These are phyloP conservation scores for Chlorella sp. DNA, from an alignment of 139 green algal species.

Conservation along the genomic window DNA sequence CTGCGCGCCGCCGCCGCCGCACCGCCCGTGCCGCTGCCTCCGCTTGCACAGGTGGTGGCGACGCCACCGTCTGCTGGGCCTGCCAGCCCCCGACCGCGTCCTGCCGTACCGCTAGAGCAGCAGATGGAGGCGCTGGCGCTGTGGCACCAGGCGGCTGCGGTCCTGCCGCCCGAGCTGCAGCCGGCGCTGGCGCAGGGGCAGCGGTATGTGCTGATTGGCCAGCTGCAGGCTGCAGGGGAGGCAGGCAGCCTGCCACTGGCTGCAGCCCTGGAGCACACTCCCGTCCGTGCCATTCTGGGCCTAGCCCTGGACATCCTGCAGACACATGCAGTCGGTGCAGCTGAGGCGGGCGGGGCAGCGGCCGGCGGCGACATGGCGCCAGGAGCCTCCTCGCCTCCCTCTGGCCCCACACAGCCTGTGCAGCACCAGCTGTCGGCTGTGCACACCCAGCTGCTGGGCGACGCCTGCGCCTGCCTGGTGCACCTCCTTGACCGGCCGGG, in stretches of 20 bases:
- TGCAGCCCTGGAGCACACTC: conserved; percentile 4
- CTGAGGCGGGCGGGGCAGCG: neutral
- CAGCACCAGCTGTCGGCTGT: neutral
- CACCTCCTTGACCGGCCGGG: conserved; percentile 1
- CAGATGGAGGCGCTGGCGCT: neutral
- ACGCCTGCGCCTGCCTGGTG: neutral
- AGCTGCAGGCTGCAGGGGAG: neutral
- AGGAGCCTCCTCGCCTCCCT: neutral
- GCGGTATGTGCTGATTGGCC: conserved; percentile 8
- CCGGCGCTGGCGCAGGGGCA: neutral
- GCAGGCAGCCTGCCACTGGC: neutral
- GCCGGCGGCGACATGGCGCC: neutral
- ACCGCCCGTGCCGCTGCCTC: neutral
- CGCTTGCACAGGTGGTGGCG: conserved; percentile 3
- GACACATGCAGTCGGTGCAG: neutral
- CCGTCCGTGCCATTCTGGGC: conserved; percentile 6
- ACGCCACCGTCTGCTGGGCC: neutral
- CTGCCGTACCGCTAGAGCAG: neutral
- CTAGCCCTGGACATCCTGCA: conserved; percentile 7
- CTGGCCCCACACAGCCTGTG: too few relatives aligned
- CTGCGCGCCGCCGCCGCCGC: neutral
- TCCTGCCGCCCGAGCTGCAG: conserved; percentile 2
- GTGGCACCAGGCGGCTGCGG: neutral
- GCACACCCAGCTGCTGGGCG: conserved; percentile 5
- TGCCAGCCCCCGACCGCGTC: neutral